These are phyloP conservation scores for Chenopodium album DNA, from an alignment of 148 eudicot species.

Conservation along the genomic window DNA sequence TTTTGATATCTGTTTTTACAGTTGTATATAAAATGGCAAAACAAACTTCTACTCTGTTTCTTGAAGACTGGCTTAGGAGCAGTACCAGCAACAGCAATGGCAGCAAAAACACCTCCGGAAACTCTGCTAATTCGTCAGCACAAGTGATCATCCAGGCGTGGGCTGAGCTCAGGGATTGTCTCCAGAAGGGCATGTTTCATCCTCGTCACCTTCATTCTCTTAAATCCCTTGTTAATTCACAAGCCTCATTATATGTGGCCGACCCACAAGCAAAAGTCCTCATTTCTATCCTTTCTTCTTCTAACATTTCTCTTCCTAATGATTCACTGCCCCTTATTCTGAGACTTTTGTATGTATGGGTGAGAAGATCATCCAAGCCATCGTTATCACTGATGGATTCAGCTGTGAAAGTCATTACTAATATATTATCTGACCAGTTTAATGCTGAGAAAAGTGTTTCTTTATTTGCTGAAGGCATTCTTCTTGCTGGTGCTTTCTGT, in stretches of 20 bases:
- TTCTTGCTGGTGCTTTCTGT: constrained; percentile 76
- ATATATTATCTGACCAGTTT: constrained; percentile 38
- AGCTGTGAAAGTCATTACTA: constrained; percentile 41
- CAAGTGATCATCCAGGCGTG: constrained; percentile 84
- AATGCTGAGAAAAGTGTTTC: constrained; percentile 33
- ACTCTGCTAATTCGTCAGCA: constrained; percentile 52
- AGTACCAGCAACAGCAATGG: constrained; percentile 30
- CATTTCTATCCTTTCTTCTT: constrained; percentile 63
- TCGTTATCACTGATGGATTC: constrained; percentile 48
- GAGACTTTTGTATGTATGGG: constrained; percentile 87
- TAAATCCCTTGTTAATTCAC: constrained; percentile 47
- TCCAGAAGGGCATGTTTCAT: constrained; percentile 46
- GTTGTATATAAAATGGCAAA: constrained; percentile 50
- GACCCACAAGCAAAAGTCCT: constrained; percentile 95
- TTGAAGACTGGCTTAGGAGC: constrained; percentile 80
- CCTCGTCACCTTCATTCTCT: constrained; percentile 54
- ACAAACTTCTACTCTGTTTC: constrained; percentile 55
- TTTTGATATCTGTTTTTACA: not conserved
- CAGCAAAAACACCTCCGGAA: constrained; percentile 28
- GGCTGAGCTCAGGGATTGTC: constrained; percentile 81
- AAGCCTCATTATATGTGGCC: constrained; percentile 69
- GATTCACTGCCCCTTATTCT: constrained; percentile 73
- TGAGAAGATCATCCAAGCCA: constrained; percentile 73
- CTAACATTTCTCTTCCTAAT: constrained; percentile 43
- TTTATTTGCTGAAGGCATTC: constrained; percentile 57